Evolutionary conservation across 768 basidiomycete genomes (phyloP), one percentile per base, ranked within the genome.

Genomic region (Gautieria morchelliformis): DNA sequence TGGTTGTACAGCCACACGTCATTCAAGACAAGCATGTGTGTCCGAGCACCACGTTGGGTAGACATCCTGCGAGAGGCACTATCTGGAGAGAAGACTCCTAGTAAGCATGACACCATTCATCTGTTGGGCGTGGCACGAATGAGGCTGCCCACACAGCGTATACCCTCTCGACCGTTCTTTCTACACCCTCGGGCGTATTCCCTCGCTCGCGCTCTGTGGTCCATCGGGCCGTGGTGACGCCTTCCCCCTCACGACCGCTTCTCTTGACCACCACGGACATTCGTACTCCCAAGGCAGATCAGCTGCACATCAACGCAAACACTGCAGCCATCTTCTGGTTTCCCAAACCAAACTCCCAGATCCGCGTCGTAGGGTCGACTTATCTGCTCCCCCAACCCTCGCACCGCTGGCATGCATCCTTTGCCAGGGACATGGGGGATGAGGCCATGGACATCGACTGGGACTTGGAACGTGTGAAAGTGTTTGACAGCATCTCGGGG

Each of bases 251-350:
- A 27, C 71, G 80, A 4, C 85, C 87, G 0, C 71, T 92, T 5
- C 67, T 93, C 60, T 63, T 90, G 45, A 73, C 77, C 49, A 80
- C 84, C 12, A 89, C 89, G 48, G 89, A 91, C 70, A 66, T 84
- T 47, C 85, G 90, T 24, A 76, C 82, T 1, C 81, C 82, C 20
- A 93, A 93, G 63, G 75, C 80, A 35, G 48, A 68, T 1, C 83
- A 90, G 61, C 70, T 90, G 48, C 71, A 70, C 22, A 64, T 72
- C 39, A 74, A 73, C 56, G 65, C 75, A 10, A 67, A 72, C 44
- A 78, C 84, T 59, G 85, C 92, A 66, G 61, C 85, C 44, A 79
- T 75, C 11, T 92, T 86, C 83, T 93, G 89, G 87, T 77, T 84
- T 53, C 74, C 78, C 32, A 76, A 78, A 20, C 76, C 80, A 0